These are phyloP conservation scores for Ceriops zippeliana DNA, from an alignment of 345 rosid genomes.

Conservation along the genomic window DNA sequence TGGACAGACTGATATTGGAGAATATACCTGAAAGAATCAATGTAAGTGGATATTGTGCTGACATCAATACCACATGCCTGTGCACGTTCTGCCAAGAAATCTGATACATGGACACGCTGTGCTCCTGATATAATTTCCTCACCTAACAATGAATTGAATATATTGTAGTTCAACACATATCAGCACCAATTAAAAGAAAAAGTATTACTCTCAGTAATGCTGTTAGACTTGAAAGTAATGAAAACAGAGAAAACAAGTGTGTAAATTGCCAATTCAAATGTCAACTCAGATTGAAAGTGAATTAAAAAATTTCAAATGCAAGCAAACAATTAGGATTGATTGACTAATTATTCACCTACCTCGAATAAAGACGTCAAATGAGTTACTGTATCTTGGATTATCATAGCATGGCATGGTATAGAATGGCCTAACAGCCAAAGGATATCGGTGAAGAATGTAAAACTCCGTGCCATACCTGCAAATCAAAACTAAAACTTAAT, in stretches of 20 bases:
- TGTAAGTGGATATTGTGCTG: constrained; percentile 62
- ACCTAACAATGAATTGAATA: constrained; percentile 33
- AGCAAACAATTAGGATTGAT: not conserved
- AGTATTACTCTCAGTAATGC: not conserved
- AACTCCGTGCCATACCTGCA: constrained; percentile 81
- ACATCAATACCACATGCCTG: constrained; percentile 66
- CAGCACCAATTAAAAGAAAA: not conserved
- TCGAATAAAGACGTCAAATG: constrained; percentile 92
- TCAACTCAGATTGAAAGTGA: not conserved
- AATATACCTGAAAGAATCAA: constrained; percentile 80
- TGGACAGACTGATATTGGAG: not conserved
- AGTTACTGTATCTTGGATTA: constrained; percentile 67
- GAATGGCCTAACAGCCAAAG: constrained; percentile 81
- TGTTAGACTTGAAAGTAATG: no score
- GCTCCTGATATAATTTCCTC: constrained; percentile 98
- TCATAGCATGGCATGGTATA: constrained; percentile 93
- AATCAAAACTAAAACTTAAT: constrained; percentile 8
- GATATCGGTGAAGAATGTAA: constrained; percentile 78
- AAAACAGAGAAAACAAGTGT: no score
- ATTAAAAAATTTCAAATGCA: not conserved
- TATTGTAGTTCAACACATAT: not conserved
- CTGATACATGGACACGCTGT: constrained; percentile 85
- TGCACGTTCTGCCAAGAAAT: constrained; percentile 68
- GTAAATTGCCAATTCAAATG: no score
- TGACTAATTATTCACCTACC: constrained; percentile 34